These are phyloP conservation scores for Flaveria linearis DNA, from an alignment of 129 eudicot species.

Conservation along the genomic window DNA sequence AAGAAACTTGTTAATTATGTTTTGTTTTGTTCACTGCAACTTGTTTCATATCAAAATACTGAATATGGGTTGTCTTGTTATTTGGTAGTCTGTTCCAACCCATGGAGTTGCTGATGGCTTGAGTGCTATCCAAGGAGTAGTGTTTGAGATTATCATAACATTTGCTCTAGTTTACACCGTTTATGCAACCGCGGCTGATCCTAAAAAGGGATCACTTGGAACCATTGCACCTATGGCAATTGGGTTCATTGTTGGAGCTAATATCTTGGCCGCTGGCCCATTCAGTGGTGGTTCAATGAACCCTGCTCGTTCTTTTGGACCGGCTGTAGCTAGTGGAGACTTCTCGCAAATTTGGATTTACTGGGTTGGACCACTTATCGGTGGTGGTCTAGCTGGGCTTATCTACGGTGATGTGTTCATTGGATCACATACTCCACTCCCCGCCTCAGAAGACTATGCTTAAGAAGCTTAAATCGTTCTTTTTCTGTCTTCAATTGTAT, in stretches of 20 bases:
- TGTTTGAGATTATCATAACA: conserved; percentile 53
- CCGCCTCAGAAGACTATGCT: conserved; percentile 46
- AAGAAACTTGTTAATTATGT: background rate
- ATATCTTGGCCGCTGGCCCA: conserved; percentile 43
- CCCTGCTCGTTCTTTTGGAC: conserved; percentile 29
- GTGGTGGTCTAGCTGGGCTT: conserved; percentile 67
- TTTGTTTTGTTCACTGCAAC: background rate
- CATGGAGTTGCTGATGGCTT: conserved; percentile 49
- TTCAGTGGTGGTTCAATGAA: conserved; percentile 30
- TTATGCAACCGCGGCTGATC: conserved; percentile 60
- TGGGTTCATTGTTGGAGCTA: conserved; percentile 62
- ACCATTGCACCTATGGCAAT: conserved; percentile 52
- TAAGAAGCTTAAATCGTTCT: conserved; percentile 20
- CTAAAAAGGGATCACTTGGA: conserved; percentile 56
- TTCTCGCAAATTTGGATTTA: conserved; percentile 53
- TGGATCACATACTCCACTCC: conserved; percentile 37
- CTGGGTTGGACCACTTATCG: conserved; percentile 72
- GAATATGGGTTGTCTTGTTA: background rate
- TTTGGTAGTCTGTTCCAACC: conserved; percentile 49
- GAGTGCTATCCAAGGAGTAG: conserved; percentile 41
- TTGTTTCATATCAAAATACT: background rate
- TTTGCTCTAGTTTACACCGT: conserved; percentile 40
- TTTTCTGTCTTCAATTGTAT: background rate
- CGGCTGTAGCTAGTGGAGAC: conserved; percentile 51
- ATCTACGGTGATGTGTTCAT: conserved; percentile 58